Evolutionary conservation across 331 rosid genomes (phyloP).

Genomic region (Phaseolus coccineus): DNA sequence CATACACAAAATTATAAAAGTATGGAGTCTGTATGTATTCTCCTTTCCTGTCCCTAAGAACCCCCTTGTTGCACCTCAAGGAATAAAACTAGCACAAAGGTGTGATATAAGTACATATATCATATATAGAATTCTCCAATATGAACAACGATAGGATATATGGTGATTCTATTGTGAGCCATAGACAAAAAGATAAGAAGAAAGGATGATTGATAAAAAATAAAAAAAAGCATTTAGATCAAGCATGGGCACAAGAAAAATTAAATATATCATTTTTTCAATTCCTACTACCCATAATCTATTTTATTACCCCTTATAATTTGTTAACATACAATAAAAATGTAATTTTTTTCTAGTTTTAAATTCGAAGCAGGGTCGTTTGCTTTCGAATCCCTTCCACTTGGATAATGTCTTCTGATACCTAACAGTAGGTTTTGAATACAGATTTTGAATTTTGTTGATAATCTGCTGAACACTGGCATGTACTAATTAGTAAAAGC

Average conservation of each 20-base stretch:
- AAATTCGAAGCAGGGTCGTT: not conserved
- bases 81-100: slow-evolving; percentile 17
- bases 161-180: slow-evolving; percentile 9
- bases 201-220: slow-evolving; percentile 28
- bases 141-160: slow-evolving; percentile 1
- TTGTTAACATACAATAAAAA: slow-evolving; percentile 20
- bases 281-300: not conserved
- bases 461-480: not conserved
- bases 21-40: not conserved
- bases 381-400: slow-evolving; percentile 12
- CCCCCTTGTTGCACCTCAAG: slow-evolving; percentile 28
- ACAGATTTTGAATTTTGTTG: not conserved
- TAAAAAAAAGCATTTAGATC: slow-evolving; percentile 19
- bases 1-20: slow-evolving; percentile 5
- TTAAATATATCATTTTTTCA: not conserved
- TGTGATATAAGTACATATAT: slow-evolving; percentile 4
- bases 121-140: slow-evolving; percentile 13
- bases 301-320: slow-evolving; percentile 12
- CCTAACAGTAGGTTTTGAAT: not conserved
- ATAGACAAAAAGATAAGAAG: not conserved
- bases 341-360: not conserved
- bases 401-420: not conserved
- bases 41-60: slow-evolving; percentile 5
- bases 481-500: not conserved
- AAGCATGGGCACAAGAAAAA: not conserved